These are phyloP conservation scores for Annulohypoxylon nitens DNA, from an alignment of 495 filamentous ascomycete genomes.

Conservation along the genomic window DNA sequence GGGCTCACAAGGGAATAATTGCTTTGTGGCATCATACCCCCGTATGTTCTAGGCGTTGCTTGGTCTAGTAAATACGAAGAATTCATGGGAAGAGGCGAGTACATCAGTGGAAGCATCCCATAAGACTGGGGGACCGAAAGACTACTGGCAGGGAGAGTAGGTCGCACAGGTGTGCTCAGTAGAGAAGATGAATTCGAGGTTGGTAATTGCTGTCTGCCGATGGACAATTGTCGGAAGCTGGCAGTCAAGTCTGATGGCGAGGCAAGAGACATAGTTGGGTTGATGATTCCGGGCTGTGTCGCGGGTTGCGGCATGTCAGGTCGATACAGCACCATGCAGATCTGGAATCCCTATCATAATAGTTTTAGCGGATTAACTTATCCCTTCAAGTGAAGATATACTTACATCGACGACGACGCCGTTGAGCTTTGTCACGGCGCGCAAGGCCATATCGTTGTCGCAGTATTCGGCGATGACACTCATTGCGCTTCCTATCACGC, in stretches of 20 bases:
- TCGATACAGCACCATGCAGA: conserved; percentile 46
- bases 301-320: conserved; percentile 33
- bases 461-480: conserved; percentile 68
- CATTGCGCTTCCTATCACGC: conserved; percentile 53
- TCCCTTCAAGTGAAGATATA: neutral
- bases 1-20: conserved; percentile 54
- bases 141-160: conserved; percentile 26
- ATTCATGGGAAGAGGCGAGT: conserved; percentile 45
- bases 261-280: conserved; percentile 13
- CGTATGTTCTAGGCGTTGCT: conserved; percentile 50
- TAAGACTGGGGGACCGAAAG: conserved; percentile 46
- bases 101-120: conserved; percentile 56
- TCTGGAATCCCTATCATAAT: conserved; percentile 43
- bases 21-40: conserved; percentile 45
- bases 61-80: conserved; percentile 55
- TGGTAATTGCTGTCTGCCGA: conserved; percentile 44
- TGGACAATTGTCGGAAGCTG: conserved; percentile 46
- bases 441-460: conserved; percentile 58
- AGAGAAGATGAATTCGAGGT: conserved; percentile 36
- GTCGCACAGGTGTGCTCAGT: conserved; percentile 58
- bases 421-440: conserved; percentile 58
- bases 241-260: conserved; percentile 35
- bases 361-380: conserved; percentile 24
- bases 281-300: conserved; percentile 1
- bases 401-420: conserved; percentile 64